Base-by-base conservation (phyloP, 2,329 filamentous ascomycete genomes). In the Aspergillus pseudoglaucus region DNA sequence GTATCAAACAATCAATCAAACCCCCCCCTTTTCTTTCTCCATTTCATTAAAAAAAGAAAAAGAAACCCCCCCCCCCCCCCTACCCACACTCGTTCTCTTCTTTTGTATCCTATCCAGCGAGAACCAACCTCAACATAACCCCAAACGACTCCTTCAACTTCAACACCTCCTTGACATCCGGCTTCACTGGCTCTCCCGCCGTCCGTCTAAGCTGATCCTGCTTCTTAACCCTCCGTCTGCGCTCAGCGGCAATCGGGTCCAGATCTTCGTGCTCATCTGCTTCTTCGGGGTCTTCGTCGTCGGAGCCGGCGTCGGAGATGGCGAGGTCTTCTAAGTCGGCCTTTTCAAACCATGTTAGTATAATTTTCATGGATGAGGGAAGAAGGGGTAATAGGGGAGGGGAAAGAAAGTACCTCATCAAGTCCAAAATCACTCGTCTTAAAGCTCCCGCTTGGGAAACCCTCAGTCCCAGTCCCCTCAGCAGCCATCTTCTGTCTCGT, bases 401-500 rank as follows among this genome's bases (percentile, higher is more conserved):
- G 6, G 14, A 45, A 30, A 66, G 68, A 53, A n/a, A n/a, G n/a
- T 71, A 87, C 84, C 60, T 87, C 81, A 63, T 96, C 83, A 17
- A 98, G 74, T 0, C 93, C 93, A 71, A 98, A 98, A 70, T 98
- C 93, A 43, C 80, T 82, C 18, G 85, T 84, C 60, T 79, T 83
- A 72, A 97, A 94, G 12, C 67, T 74, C 20, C 75, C 81, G 4
- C 37, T 18, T 7, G 78, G 80, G 6, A 78, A 76, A 45, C 72
- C 68, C 48, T 78, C 68, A 17, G 64, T 68, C 5, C 64, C 63
- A 8, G 70, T 76, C 3, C 83, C 83, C 61, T 91, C 90, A 2
- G 89, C 90, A 0, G 93, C 93, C 93, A 98, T 97, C 78, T 98
- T 98, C 73, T 97, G 93, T 46, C 90, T 77, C 7, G 93, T 98